Evolutionary conservation across 331 rosid species (phyloP).

Genomic region (Quercus lobata): DNA sequence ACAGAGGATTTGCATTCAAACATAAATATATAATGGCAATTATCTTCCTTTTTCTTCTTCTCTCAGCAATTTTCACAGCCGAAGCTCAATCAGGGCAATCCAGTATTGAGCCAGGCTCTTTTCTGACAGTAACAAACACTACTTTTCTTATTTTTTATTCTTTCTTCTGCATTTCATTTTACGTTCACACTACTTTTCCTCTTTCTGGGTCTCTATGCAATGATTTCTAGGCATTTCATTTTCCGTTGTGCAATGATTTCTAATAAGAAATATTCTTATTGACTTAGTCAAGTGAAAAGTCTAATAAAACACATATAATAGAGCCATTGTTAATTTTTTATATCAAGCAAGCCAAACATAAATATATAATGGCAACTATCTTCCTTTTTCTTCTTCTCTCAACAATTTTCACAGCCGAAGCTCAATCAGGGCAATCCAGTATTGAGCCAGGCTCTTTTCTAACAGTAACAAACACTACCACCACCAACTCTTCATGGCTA

Average conservation of each 20-base stretch:
- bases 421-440: constrained; percentile 1
- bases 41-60: constrained; percentile 1
- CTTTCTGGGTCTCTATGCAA: too few relatives aligned
- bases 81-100: constrained; percentile 16
- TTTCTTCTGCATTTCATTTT: rapidly evolving
- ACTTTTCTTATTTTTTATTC: too few relatives aligned
- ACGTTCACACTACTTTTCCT: too few relatives aligned
- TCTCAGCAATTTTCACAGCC: background rate
- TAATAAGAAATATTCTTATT: too few relatives aligned
- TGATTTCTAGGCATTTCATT: too few relatives aligned
- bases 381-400: background rate
- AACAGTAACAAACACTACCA: background rate
- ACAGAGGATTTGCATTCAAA: too few relatives aligned
- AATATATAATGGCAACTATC: constrained; percentile 1
- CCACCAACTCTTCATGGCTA: constrained; percentile 16
- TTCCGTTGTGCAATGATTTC: too few relatives aligned
- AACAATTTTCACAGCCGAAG: background rate
- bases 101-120: constrained; percentile 1
- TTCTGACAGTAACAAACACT: background rate
- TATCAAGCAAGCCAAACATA: too few relatives aligned
- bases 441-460: constrained; percentile 20
- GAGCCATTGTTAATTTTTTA: too few relatives aligned
- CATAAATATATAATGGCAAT: background rate
- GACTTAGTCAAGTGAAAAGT: too few relatives aligned
- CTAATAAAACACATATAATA: too few relatives aligned